Base-by-base conservation (phyloP, 352 stramenopile species). In the Phytopythium cucurbitacearum region DNA sequence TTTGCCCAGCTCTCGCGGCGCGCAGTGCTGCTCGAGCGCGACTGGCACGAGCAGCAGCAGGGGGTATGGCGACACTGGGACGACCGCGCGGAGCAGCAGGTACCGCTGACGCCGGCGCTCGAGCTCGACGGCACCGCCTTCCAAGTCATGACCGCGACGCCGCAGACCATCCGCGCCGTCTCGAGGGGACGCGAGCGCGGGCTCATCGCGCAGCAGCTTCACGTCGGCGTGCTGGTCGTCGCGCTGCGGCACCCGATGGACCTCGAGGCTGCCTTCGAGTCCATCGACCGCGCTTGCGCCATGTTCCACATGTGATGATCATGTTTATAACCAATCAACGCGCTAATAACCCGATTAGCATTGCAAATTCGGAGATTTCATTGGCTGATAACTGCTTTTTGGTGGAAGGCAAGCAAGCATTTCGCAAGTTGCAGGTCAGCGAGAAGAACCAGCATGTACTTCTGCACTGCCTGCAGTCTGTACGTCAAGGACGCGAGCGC, bases 401-500 rank as follows among this genome's bases (percentile, higher is more conserved):
- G 1, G 3, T 34, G 32, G 44, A 33, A 50, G 21, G 21, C 21
- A 39, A 34, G 32, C 44, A 37, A 3, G 7, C 3, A 33, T 21
- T 33, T 48, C 28, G 36, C 21, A 4, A 36, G 12, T 4, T 13
- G 8, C 9, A 16, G 8, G 8, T 16, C 42, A 7, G 21, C 28
- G 28, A 12, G 32, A 28, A 35, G 16, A 11, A n/a, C 16, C 13
- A 38, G 1, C 49, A 87, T 87, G 76, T 85, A 84, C 63, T 87
- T 82, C 53, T 85, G 73, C 51, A 47, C 71, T 3, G 71, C 73
- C n/a, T 87, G 69, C 59, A 76, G 79, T 12, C 48, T 85, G 40
- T 87, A 87, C 60, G 63, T 85, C 48, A 63, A 72, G 40, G 76
- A 85, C 60, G 61, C 64, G 37, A 85, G 59, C 56, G 67, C 59